Evolutionary conservation across 768 basidiomycete genomes (phyloP), one percentile per base, ranked within the genome.

Genomic region (Tulasnella sp.): DNA sequence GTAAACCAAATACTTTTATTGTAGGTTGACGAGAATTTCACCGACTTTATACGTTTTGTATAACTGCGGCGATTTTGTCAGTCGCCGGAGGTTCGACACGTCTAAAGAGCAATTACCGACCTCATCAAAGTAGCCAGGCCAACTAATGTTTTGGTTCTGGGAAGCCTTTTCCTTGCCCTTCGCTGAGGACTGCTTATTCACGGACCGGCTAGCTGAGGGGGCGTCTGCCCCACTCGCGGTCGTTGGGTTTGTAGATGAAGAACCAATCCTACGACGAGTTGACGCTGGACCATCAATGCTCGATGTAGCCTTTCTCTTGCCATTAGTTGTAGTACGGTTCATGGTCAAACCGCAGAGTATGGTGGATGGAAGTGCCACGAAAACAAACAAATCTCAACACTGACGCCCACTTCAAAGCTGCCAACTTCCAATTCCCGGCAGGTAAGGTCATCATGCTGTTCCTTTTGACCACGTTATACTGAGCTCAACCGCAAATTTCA

Each of bases 91-190:
- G 12, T 36, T 49, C 32, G 39, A 37, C 23, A 19, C 4, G 19
- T n/a, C 27, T 40, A n/a, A 4, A 1, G 36, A 58, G 17, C 23
- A 1, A 17, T 29, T n/a, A 64, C 67, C 59, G 51, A 75, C 78
- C 45, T 71, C 71, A 52, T 77, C 70, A 59, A 86, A 85, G 64
- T 86, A 76, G 25, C 77, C 74, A 3, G 84, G 82, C 81, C 83
- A 86, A 37, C 62, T 53, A 15, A 63, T 57, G 9, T 54, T 50
- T 12, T 53, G 57, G 3, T 42, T 17, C n/a, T 48, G 39, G 27
- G n/a, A n/a, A 11, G 34, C 37, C 45, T 55, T 49, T 6, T 37
- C 42, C 32, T 57, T 63, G 58, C n/a, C 62, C 57, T 52, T 67
- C 65, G 36, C 3, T 39, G 35, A 29, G 17, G 35, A 5, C 45